Evolutionary conservation across 768 basidiomycete genomes (phyloP).

Genomic region (Trametes cinnabarina): DNA sequence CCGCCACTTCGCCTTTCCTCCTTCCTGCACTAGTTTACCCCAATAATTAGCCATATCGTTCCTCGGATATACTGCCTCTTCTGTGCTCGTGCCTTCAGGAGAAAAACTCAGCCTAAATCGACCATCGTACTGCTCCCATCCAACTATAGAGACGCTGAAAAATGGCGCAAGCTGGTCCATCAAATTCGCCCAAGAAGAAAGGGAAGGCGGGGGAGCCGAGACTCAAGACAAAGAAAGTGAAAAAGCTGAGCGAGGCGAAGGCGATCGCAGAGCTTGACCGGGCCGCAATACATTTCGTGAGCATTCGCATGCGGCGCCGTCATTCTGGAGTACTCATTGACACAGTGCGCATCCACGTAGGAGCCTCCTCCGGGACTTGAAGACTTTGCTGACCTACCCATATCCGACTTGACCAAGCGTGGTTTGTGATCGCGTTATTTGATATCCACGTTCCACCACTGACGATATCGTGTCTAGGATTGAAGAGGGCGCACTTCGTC

Average conservation of each 20-base stretch:
- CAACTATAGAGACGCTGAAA: not conserved
- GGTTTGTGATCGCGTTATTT: slow-evolving; percentile 39
- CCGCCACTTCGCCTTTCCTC: too few species aligned
- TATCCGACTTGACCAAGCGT: slow-evolving; percentile 73
- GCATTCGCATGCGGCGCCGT: slow-evolving; percentile 12
- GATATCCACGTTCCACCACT: not conserved
- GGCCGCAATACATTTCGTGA: slow-evolving; percentile 51
- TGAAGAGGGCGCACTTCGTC: slow-evolving; percentile 84
- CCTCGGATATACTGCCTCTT: too few species aligned
- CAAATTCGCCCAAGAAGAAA: slow-evolving; percentile 11
- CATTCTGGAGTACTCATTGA: slow-evolving; percentile 18
- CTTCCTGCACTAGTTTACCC: too few species aligned
- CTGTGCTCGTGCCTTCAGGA: too few species aligned
- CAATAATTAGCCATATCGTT: too few species aligned
- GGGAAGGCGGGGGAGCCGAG: slow-evolving; percentile 12
- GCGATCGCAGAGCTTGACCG: slow-evolving; percentile 50
- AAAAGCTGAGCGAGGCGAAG: slow-evolving; percentile 47
- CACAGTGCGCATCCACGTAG: slow-evolving; percentile 34
- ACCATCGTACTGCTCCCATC: too few species aligned
- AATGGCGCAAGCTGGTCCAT: slow-evolving; percentile 23
- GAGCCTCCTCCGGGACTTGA: slow-evolving; percentile 49
- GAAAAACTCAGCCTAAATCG: too few species aligned
- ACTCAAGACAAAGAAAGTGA: slow-evolving; percentile 34
- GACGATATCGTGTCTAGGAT: slow-evolving; percentile 43
- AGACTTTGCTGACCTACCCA: slow-evolving; percentile 71